These are phyloP conservation scores for Dictyophora rubrovolvata DNA, from an alignment of 768 basidiomycete genomes.

Conservation along the genomic window DNA sequence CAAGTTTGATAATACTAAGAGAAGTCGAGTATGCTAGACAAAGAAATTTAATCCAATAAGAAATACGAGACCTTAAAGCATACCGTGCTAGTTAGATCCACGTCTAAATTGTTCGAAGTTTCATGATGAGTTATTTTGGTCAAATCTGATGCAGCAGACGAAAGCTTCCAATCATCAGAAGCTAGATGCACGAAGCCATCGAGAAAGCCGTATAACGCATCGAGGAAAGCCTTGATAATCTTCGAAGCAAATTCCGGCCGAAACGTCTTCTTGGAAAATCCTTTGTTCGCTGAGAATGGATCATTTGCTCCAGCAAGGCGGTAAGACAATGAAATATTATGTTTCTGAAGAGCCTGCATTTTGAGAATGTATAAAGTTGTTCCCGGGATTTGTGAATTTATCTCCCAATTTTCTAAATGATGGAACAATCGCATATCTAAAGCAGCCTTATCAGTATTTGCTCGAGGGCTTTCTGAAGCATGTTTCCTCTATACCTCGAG, in stretches of 20 bases:
- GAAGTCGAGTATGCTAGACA: slow-evolving; percentile 67
- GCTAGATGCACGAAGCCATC: slow-evolving; percentile 80
- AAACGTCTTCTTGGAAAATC: slow-evolving; percentile 50
- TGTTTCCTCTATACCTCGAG: slow-evolving; percentile 48
- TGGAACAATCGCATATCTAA: slow-evolving; percentile 78
- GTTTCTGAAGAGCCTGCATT: slow-evolving; percentile 72
- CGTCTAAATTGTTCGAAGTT: slow-evolving; percentile 21
- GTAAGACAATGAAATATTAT: slow-evolving; percentile 64
- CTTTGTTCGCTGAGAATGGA: slow-evolving; percentile 34
- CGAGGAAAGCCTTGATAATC: slow-evolving; percentile 78
- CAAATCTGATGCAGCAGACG: slow-evolving; percentile 11
- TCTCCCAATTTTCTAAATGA: slow-evolving; percentile 77
- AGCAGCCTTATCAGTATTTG: slow-evolving; percentile 9
- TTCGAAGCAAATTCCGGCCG: slow-evolving; percentile 56
- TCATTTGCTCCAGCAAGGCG: slow-evolving; percentile 75
- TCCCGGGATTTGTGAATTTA: slow-evolving; percentile 49
- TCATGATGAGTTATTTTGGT: background rate
- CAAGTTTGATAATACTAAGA: slow-evolving; percentile 87
- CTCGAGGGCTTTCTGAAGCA: background rate
- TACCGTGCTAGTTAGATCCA: slow-evolving; percentile 58
- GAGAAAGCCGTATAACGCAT: slow-evolving; percentile 73
- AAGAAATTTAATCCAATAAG: background rate
- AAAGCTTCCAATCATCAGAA: slow-evolving; percentile 51
- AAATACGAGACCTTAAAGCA: slow-evolving; percentile 15
- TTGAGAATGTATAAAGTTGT: slow-evolving; percentile 68